A percentile compares a stretch with the other conserved stretches of the same genome.
Conservation (phyloP, 345 rosid genomes). For the Citrus maxima region DNA sequence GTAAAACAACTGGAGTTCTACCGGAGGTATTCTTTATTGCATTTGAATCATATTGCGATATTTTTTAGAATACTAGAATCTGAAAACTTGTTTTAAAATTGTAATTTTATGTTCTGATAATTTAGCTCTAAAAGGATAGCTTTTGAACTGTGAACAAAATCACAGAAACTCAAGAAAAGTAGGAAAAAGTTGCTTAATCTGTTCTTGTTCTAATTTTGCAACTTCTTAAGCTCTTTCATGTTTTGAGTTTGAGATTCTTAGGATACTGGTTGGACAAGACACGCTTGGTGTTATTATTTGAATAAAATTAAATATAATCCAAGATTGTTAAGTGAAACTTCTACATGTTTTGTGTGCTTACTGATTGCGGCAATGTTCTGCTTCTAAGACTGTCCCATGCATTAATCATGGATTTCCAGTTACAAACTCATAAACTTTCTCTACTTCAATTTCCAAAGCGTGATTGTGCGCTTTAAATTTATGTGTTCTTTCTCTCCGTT, state of each 20-base stretch:
- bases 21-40: slow-evolving; percentile 65
- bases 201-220: background rate
- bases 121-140: background rate
- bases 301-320: background rate
- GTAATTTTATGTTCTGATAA: background rate
- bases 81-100: background rate
- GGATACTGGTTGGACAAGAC: background rate
- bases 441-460: background rate
- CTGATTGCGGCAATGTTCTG: background rate
- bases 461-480: background rate
- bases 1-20: slow-evolving; percentile 72
- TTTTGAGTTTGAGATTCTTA: background rate
- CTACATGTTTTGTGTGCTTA: background rate
- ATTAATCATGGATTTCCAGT: slow-evolving; percentile 1
- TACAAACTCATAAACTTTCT: slow-evolving; percentile 1
- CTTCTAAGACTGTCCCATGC: background rate
- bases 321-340: slow-evolving; percentile 7
- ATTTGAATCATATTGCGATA: background rate
- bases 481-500: background rate
- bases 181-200: background rate
- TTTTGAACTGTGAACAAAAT: background rate
- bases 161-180: background rate
- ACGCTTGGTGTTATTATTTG: background rate
- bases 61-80: background rate
- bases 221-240: background rate